Percentiles rank a stretch among this genome's conserved stretches.
These are phyloP conservation scores for Termitomyces sp. DNA, from an alignment of 768 basidiomycete genomes.

Conservation along the genomic window DNA sequence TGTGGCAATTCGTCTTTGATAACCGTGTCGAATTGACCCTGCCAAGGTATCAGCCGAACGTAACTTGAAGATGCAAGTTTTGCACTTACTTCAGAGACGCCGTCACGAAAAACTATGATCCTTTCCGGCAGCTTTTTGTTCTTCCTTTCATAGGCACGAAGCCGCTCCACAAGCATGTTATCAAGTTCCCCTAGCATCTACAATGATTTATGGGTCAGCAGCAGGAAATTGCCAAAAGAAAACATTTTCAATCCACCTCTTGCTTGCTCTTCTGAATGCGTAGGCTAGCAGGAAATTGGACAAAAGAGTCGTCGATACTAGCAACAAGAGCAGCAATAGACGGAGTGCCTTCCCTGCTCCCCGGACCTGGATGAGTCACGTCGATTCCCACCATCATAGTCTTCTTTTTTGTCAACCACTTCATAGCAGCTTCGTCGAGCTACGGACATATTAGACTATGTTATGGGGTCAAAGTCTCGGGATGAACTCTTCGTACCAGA, in stretches of 20 bases:
- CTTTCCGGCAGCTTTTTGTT: conserved; percentile 59
- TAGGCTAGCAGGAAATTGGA: conserved; percentile 75
- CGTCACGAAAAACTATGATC: conserved; percentile 73
- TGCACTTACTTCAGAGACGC: conserved; percentile 66
- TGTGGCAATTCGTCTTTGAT: conserved; percentile 55
- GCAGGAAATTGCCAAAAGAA: no score
- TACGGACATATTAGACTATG: conserved; percentile 14
- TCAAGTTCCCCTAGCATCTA: conserved; percentile 70
- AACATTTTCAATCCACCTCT: conserved; percentile 25
- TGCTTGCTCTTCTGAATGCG: conserved; percentile 55
- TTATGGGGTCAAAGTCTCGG: background rate
- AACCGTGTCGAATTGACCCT: conserved; percentile 74
- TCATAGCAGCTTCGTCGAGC: conserved; percentile 51
- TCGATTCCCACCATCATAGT: conserved; percentile 88
- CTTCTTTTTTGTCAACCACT: conserved; percentile 58
- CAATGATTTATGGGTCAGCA: background rate
- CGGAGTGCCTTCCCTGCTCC: conserved; percentile 64
- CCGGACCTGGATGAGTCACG: conserved; percentile 75
- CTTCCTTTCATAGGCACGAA: conserved; percentile 49
- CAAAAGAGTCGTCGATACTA: conserved; percentile 62
- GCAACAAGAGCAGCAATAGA: conserved; percentile 84
- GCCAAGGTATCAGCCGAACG: conserved; percentile 1
- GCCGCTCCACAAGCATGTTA: conserved; percentile 67
- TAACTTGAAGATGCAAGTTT: background rate
- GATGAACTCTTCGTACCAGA: conserved; percentile 23